Base-by-base conservation (phyloP, 176 grass and related monocot species). In the Paspalum vaginatum region DNA sequence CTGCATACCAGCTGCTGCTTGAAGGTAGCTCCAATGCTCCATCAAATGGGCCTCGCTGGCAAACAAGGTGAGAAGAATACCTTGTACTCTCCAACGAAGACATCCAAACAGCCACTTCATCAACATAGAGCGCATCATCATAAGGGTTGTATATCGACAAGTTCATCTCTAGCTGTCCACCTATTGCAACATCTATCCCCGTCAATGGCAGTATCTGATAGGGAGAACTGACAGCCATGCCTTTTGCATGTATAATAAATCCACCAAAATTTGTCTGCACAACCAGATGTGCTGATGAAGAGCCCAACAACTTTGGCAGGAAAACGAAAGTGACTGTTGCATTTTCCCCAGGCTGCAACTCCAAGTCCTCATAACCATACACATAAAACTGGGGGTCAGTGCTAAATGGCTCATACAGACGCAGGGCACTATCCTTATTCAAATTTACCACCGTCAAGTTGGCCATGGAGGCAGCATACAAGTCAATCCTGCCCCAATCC, bases 251-350 rank as follows among this genome's bases (percentile, higher is more conserved):
- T 83, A 99, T 85, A 81, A 99, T 89, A 71, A 99, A 99, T 43
- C 96, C 96, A 68, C 92, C 92, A 79, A 93, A 73, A 78, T 85
- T 95, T 7, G 92, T 99, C 89, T 99, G 92, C 83, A 99, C 51
- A 61, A 99, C 84, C 72, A 99, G 70, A 84, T 93, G 96, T 0
- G 88, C 90, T 9, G 88, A 87, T 9, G 87, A 93, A 51, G 82
- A 91, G 39, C 92, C 96, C 80, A 91, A 39, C 82, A 85, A 80
- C 58, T 88, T 92, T 14, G 96, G 96, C 70, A 99, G 68, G 88
- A 99, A 95, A 78, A 95, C 42, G 75, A 99, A 95, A 52, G 76
- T 76, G 49, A 95, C 69, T 1, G 86, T 86, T 39, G 88, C 81
- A 58, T 94, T 94, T 47, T 91, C 84, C 74, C 96, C 87, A 14